phyloP scores from a whole-genome alignment of 1,139 yeast species.

The Trichomonascaceae sp. region DNA sequence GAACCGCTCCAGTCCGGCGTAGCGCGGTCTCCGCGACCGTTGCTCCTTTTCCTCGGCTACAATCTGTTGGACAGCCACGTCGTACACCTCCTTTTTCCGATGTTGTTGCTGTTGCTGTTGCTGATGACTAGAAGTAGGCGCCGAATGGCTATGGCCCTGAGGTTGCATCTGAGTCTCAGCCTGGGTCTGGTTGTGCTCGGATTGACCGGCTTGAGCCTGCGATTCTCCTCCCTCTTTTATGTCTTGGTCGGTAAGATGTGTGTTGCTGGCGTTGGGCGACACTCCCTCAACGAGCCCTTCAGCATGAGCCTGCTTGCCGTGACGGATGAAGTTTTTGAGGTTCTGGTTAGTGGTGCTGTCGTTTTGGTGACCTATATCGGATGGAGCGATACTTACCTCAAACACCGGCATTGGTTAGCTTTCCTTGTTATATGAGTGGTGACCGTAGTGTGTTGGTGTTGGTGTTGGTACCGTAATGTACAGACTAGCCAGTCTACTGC shows the following conservation, averaged over 20 bases:
- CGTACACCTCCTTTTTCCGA: conserved; percentile 29
- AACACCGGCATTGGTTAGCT: conserved; percentile 16
- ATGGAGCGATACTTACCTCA: conserved; percentile 9
- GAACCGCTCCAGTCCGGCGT: conserved; percentile 38
- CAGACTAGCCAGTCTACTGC: no score
- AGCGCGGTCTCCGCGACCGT: conserved; percentile 29
- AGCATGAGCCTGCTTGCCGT: conserved; percentile 58
- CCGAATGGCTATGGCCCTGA: conserved; percentile 4
- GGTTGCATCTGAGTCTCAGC: conserved; percentile 2
- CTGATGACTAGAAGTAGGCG: conserved; percentile 19
- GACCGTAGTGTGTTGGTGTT: no score
- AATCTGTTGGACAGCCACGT: conserved; percentile 43
- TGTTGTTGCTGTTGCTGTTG: conserved; percentile 16
- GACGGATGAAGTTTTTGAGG: conserved; percentile 68
- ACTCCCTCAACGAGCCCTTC: neutral
- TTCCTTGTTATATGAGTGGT: no score
- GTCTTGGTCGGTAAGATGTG: neutral
- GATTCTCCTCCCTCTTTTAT: neutral
- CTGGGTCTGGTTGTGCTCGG: conserved; percentile 1
- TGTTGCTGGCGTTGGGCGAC: neutral
- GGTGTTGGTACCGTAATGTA: no score
- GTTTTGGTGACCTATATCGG: neutral
- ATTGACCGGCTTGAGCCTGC: conserved; percentile 1
- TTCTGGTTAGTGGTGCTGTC: conserved; percentile 26
- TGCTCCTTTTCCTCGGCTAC: conserved; percentile 47